Conservation (phyloP, 139 green algal genomes). For the Chlorella ohadii region DNA sequence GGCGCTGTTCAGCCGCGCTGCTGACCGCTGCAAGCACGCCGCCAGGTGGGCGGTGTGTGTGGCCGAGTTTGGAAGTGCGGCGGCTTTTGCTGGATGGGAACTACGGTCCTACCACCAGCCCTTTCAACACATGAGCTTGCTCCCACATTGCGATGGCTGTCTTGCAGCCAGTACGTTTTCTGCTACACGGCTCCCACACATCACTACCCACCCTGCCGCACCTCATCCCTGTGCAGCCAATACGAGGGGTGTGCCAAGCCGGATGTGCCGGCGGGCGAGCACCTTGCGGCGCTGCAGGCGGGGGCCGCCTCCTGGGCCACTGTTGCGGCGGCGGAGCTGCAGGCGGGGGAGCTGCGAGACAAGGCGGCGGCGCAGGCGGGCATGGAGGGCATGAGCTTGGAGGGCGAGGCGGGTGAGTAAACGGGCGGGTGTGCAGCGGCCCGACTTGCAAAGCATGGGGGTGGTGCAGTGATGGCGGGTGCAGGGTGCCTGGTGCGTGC, state of each 20-base stretch:
- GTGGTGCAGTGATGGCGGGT: too few relatives aligned
- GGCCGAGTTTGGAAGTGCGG: too few relatives aligned
- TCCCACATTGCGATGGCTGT: too few relatives aligned
- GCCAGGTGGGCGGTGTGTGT: not conserved
- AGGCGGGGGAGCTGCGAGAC: conserved; percentile 33
- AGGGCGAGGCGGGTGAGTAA: conserved; percentile 6
- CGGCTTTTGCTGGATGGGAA: too few relatives aligned
- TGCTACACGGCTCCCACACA: too few relatives aligned
- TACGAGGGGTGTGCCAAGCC: conserved; percentile 44
- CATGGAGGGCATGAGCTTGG: conserved; percentile 51
- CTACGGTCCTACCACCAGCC: too few relatives aligned
- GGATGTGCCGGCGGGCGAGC: conserved; percentile 9
- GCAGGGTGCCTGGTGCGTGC: too few relatives aligned
- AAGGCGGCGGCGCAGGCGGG: conserved; percentile 31
- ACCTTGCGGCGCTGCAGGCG: conserved; percentile 30
- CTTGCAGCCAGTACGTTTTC: too few relatives aligned
- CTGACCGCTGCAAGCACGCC: conserved; percentile 30
- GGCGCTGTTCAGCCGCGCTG: conserved; percentile 65
- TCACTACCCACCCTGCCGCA: too few relatives aligned
- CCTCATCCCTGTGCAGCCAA: not conserved
- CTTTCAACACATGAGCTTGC: too few relatives aligned
- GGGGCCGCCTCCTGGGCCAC: conserved; percentile 40
- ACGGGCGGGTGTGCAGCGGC: too few relatives aligned
- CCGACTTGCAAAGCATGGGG: too few relatives aligned
- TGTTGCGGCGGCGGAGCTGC: conserved; percentile 42